Percentiles rank a stretch among this genome's conserved stretches.
These are phyloP conservation scores for Cyphellophora attinorum DNA, from an alignment of 2,329 filamentous ascomycete genomes.

Conservation along the genomic window DNA sequence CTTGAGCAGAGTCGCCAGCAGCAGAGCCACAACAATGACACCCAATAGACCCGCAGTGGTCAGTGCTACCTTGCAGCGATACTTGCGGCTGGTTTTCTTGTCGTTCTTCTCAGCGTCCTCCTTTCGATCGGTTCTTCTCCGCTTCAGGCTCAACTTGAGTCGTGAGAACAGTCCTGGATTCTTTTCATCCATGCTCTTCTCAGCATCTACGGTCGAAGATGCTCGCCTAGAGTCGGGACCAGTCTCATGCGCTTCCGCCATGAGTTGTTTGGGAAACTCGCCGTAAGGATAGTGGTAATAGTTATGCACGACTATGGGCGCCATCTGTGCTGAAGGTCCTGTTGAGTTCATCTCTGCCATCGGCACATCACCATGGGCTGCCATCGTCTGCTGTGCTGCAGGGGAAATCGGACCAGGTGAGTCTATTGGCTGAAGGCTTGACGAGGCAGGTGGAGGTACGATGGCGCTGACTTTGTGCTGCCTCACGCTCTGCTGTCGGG, in stretches of 20 bases:
- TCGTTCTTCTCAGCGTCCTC: neutral
- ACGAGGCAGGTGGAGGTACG: constrained; percentile 3
- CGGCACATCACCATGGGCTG: constrained; percentile 50
- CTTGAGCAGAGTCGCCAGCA: constrained; percentile 49
- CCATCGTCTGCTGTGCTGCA: constrained; percentile 52
- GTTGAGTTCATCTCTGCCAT: constrained; percentile 44
- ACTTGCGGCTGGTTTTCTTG: neutral
- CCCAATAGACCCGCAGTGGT: constrained; percentile 46
- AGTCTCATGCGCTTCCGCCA: too few relatives aligned
- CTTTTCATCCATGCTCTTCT: neutral
- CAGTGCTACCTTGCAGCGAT: neutral
- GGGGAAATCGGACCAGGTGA: constrained; percentile 56
- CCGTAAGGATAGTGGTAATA: constrained; percentile 24
- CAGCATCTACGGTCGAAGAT: too few relatives aligned
- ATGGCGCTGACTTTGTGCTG: too few relatives aligned
- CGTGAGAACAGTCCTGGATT: too few relatives aligned
- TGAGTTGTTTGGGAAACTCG: too few relatives aligned
- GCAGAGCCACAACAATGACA: constrained; percentile 33
- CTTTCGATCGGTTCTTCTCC: neutral
- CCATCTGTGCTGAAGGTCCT: constrained; percentile 9
- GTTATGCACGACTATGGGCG: constrained; percentile 25
- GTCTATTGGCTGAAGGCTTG: too few relatives aligned
- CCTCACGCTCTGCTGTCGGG: too few relatives aligned
- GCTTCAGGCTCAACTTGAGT: neutral
- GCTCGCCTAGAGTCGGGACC: too few relatives aligned